These are phyloP conservation scores for Suzukiozyma palmioleophila DNA, from an alignment of 1,139 yeast genomes.

Conservation along the genomic window DNA sequence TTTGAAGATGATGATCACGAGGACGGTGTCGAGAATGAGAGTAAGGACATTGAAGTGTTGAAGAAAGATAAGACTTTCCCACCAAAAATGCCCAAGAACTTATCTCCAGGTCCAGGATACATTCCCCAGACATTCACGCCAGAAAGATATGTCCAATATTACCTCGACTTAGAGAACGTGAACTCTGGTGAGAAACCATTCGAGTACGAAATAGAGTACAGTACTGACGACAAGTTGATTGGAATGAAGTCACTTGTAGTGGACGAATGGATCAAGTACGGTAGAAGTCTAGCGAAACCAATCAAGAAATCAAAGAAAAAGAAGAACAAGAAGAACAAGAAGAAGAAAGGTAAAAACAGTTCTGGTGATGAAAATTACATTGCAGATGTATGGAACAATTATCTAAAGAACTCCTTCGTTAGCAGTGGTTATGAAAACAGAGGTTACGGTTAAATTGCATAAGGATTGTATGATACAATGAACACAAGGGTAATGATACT, in stretches of 20 bases:
- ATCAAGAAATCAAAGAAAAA: slow-evolving; percentile 14
- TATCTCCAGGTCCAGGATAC: slow-evolving; percentile 72
- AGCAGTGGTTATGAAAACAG: slow-evolving; percentile 58
- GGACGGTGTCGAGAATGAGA: slow-evolving; percentile 10
- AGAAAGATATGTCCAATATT: slow-evolving; percentile 66
- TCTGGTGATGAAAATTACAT: slow-evolving; percentile 11
- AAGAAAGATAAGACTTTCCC: slow-evolving; percentile 62
- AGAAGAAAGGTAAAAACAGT: slow-evolving; percentile 6
- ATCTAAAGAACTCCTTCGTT: slow-evolving; percentile 53
- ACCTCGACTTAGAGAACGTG: slow-evolving; percentile 53
- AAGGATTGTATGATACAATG: slow-evolving; percentile 1
- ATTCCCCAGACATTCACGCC: slow-evolving; percentile 70
- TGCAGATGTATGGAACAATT: slow-evolving; percentile 36
- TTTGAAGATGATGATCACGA: slow-evolving; percentile 17
- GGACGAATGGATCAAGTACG: slow-evolving; percentile 55
- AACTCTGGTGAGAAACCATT: slow-evolving; percentile 48
- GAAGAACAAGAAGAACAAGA: slow-evolving; percentile 5
- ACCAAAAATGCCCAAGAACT: slow-evolving; percentile 49
- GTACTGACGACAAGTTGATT: slow-evolving; percentile 58
- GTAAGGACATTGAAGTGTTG: not conserved
- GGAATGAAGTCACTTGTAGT: slow-evolving; percentile 56
- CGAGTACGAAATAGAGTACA: slow-evolving; percentile 60
- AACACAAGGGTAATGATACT: not conserved
- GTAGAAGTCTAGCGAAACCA: slow-evolving; percentile 48
- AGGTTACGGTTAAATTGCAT: slow-evolving; percentile 23